Base-by-base conservation (phyloP, 2,329 filamentous ascomycete genomes). In the Epichloe hybrida region DNA sequence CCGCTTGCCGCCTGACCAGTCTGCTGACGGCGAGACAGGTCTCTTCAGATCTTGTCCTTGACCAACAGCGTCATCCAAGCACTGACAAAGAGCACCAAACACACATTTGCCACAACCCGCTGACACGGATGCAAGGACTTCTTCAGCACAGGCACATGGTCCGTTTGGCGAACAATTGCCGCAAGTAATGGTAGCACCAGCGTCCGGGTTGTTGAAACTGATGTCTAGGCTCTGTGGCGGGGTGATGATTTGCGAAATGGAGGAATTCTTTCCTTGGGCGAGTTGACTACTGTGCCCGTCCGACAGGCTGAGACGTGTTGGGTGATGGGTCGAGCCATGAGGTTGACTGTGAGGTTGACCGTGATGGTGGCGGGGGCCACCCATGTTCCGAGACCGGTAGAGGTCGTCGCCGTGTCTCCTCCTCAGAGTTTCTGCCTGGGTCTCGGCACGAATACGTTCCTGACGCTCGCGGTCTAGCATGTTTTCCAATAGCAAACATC, bases 91-190 rank as follows among this genome's bases (percentile, higher is more conserved):
- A 7, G 73, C 72, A 45, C 75, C 78, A 7, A 79, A 67, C 17
- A 74, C 77, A 63, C 86, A 89, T 51, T 80, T 80, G 46, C 76
- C 80, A 62, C 84, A 89, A 21, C 79, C 81, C 23, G 77, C 62
- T 6, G 72, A 62, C 35, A 76, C 69, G n/a, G 68, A 69, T n/a
- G 72, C 69, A 45, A 83, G 66, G 34, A 72, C 77, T 53, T 79
- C 72, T 21, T 83, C 79, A 46, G 76, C 75, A 61, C 80, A 84
- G 11, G 75, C 74, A 62, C 80, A 83, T 2, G 66, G 64, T 5
- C 75, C 73, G 27, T 68, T 69, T 7, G 74, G 67, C 20, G 71
- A 71, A 59, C 80, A 84, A 34, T 72, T 72, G 27, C 79, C 79
- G 59, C 80, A 84, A 2, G 72, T 72, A 35, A 74, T 66, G 20